Base-by-base conservation (phyloP, 2,329 filamentous ascomycete genomes). In the Cercospora citrullina region DNA sequence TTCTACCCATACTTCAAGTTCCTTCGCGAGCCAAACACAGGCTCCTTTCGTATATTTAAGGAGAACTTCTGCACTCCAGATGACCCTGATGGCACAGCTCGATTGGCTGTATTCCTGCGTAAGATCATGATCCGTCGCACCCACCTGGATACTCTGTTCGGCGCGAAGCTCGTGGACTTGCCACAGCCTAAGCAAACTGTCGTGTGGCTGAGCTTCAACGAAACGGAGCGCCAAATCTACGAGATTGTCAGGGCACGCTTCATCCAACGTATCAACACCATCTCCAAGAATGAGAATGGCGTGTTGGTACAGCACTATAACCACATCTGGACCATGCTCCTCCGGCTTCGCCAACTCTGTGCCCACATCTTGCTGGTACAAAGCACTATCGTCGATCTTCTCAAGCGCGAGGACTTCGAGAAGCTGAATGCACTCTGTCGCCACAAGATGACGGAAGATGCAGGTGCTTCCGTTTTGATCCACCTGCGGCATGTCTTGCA, bases 61-160 rank as follows among this genome's bases (percentile, higher is more conserved):
- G 58, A 79, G 30, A 84, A 83, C 60, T 84, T 82, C 73, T 79
- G 78, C 68, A 74, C 65, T 1, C 58, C 76, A n/a, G 69, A 69
- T 0, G 71, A 73, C 2, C 66, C 76, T 10, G 63, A 74, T 0
- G 77, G 80, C 5, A 76, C 75, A 0, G 76, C 79, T 42, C 77
- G 79, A 3, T 75, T 84, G 0, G 71, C 78, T 1, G 75, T 77
- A 1, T 78, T 80, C 5, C 74, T 84, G 0, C 72, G 75, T 1
- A 80, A 77, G 67, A 82, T 86, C 63, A 86, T 89, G 83, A 80
- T 86, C 16, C 80, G 87, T 5, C 81, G 86, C 5, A 88, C 86
- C 0, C 86, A 88, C 74, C 76, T 77, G 1, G 85, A 87, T 64
- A 81, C 76, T 0, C 79, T 89, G 16, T 85, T 89, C 68, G 80